Conservation (phyloP, 2,329 filamentous ascomycete genomes). For the Cladophialophora chaetospira region DNA sequence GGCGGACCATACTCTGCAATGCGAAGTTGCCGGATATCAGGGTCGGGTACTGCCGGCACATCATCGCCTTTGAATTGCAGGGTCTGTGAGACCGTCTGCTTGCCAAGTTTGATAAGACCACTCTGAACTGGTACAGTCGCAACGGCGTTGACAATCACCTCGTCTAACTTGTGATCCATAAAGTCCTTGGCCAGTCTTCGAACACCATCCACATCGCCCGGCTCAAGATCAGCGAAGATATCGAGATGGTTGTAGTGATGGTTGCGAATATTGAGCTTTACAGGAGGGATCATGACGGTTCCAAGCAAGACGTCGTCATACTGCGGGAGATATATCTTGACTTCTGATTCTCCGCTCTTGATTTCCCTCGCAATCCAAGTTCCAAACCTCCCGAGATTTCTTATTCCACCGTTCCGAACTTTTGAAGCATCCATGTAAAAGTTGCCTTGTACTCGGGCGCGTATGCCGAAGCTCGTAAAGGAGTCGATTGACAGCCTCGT, state of each 20-base stretch:
- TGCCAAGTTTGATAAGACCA: slow-evolving; percentile 76
- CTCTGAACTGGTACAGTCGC: slow-evolving; percentile 74
- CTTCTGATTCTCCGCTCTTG: slow-evolving; percentile 70
- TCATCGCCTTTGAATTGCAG: slow-evolving; percentile 51
- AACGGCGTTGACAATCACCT: slow-evolving; percentile 71
- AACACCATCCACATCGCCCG: slow-evolving; percentile 76
- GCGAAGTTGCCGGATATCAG: slow-evolving; percentile 79
- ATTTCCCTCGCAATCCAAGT: slow-evolving; percentile 80
- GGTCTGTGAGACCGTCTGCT: slow-evolving; percentile 71
- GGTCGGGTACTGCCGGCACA: slow-evolving; percentile 75
- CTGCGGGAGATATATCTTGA: slow-evolving; percentile 79
- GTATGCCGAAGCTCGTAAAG: slow-evolving; percentile 76
- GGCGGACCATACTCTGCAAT: slow-evolving; percentile 69
- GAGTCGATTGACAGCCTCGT: slow-evolving; percentile 82
- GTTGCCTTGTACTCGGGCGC: slow-evolving; percentile 76
- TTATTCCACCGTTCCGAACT: slow-evolving; percentile 70
- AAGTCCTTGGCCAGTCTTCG: slow-evolving; percentile 83
- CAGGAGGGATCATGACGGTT: slow-evolving; percentile 71
- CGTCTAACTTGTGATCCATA: slow-evolving; percentile 74
- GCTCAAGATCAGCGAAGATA: slow-evolving; percentile 72
- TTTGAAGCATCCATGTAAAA: slow-evolving; percentile 77
- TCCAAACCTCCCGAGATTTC: slow-evolving; percentile 73
- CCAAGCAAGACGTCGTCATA: slow-evolving; percentile 78
- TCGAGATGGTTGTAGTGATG: slow-evolving; percentile 76
- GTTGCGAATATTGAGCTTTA: slow-evolving; percentile 76